These are phyloP conservation scores for Dothidotthia symphoricarpi DNA, from an alignment of 2,329 filamentous ascomycete genomes.

Conservation along the genomic window DNA sequence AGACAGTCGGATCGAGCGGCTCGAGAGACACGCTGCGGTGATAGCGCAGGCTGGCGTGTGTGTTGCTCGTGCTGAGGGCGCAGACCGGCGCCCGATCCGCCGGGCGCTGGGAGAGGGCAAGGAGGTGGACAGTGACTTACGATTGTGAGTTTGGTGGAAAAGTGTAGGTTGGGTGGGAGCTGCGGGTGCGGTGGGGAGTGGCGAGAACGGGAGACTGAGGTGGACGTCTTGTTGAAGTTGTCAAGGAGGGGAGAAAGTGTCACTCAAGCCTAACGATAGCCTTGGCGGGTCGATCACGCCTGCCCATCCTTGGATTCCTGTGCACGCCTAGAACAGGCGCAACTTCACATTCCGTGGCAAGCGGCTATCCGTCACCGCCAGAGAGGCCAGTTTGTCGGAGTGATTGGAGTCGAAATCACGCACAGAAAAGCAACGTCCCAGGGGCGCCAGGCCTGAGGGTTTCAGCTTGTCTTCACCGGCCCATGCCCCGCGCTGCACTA, in stretches of 20 bases:
- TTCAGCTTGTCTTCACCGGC: conserved; percentile 2
- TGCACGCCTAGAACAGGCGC: conserved; percentile 27
- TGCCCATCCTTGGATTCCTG: conserved; percentile 22
- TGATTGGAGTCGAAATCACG: not conserved
- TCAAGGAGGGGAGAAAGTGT: conserved; percentile 19
- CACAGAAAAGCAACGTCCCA: not conserved
- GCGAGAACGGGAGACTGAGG: conserved; percentile 20
- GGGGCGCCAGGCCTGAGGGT: not conserved
- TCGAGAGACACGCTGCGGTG: conserved; percentile 13
- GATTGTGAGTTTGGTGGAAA: conserved; percentile 15
- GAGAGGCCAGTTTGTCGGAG: conserved; percentile 4
- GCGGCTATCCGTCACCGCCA: conserved; percentile 12
- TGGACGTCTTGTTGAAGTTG: conserved; percentile 22
- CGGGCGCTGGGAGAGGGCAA: conserved; percentile 28
- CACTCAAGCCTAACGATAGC: not conserved
- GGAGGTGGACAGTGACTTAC: conserved; percentile 34
- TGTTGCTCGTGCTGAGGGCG: conserved; percentile 22
- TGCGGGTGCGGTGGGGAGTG: conserved; percentile 15
- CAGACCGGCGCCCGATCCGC: conserved; percentile 27
- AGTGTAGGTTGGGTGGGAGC: conserved; percentile 9
- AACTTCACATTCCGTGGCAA: conserved; percentile 15
- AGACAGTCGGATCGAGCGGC: conserved; percentile 8
- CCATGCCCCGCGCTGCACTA: conserved; percentile 21
- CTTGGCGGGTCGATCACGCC: conserved; percentile 29
- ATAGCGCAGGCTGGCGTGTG: conserved; percentile 22